Percentiles rank a stretch among this genome's conserved stretches.
Evolutionary conservation across 768 basidiomycete genomes (phyloP).

Genomic region (Pleurotus pulmonarius): DNA sequence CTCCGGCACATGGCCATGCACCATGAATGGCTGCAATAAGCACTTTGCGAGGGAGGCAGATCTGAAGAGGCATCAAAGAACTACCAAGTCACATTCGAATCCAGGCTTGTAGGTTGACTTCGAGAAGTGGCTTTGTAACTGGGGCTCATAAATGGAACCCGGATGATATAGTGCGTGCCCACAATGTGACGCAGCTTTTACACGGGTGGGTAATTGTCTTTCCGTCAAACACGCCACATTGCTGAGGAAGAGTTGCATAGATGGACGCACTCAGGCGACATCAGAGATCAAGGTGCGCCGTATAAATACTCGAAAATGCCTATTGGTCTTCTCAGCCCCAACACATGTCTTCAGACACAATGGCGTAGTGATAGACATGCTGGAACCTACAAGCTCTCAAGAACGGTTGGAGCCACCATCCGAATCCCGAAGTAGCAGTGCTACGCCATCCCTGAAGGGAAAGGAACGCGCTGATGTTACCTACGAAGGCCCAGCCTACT

Average conservation of each 20-base stretch:
- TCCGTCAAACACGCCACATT: background rate
- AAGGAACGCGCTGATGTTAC: slow-evolving; percentile 25
- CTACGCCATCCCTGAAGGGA: slow-evolving; percentile 42
- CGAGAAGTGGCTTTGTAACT: slow-evolving; percentile 11
- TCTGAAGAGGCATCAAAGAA: slow-evolving; percentile 77
- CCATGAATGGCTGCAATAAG: slow-evolving; percentile 78
- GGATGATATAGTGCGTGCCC: slow-evolving; percentile 55
- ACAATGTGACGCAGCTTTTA: slow-evolving; percentile 78
- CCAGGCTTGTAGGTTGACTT: slow-evolving; percentile 59
- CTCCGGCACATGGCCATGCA: slow-evolving; percentile 71
- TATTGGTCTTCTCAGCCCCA: background rate
- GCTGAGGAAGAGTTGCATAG: slow-evolving; percentile 28
- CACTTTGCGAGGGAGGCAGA: slow-evolving; percentile 82
- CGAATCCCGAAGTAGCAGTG: slow-evolving; percentile 47
- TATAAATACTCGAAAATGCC: slow-evolving; percentile 8
- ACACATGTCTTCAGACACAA: slow-evolving; percentile 46
- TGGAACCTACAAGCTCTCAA: slow-evolving; percentile 27
- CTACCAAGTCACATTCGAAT: slow-evolving; percentile 72
- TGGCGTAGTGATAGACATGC: slow-evolving; percentile 59
- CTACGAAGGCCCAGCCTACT: slow-evolving; percentile 23
- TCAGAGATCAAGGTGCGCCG: slow-evolving; percentile 68
- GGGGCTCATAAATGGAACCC: slow-evolving; percentile 4
- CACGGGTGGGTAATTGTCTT: slow-evolving; percentile 49
- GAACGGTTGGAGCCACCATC: slow-evolving; percentile 31
- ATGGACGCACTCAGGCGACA: slow-evolving; percentile 81